Percentiles rank a stretch among this genome's conserved stretches.
These are phyloP conservation scores for Breynia disticha DNA, from an alignment of 441 rosid species.

Conservation along the genomic window DNA sequence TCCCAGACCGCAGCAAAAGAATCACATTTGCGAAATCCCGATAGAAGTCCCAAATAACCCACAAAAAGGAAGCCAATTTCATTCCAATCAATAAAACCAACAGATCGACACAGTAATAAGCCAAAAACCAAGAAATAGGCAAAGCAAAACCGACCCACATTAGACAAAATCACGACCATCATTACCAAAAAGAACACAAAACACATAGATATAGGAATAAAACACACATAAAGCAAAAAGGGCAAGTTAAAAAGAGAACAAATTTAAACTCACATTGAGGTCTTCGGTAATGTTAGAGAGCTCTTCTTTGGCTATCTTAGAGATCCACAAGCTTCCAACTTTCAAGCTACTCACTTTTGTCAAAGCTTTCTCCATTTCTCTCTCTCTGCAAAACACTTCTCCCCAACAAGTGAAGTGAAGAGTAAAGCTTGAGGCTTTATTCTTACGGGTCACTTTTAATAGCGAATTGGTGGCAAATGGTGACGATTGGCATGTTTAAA, in stretches of 20 bases:
- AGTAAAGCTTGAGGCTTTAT: too few relatives aligned
- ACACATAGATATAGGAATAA: neutral
- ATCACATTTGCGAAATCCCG: neutral
- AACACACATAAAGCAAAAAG: neutral
- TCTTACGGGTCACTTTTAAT: too few relatives aligned
- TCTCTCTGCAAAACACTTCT: constrained; percentile 6
- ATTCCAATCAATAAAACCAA: constrained; percentile 3
- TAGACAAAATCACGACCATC: constrained; percentile 9
- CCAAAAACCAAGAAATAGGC: constrained; percentile 7
- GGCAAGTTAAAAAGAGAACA: neutral
- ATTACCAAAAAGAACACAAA: neutral
- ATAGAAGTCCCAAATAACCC: neutral
- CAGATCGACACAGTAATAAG: constrained; percentile 24
- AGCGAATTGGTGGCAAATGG: too few relatives aligned
- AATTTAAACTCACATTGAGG: constrained; percentile 46
- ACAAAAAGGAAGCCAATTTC: neutral
- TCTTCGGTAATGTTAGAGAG: constrained; percentile 64
- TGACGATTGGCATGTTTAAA: too few relatives aligned
- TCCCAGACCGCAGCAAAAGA: neutral
- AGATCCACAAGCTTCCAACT: constrained; percentile 71
- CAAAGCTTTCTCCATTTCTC: constrained; percentile 73
- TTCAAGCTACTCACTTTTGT: constrained; percentile 71
- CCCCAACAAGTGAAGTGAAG: neutral
- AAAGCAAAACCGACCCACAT: constrained; percentile 19
- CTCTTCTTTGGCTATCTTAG: constrained; percentile 81